A percentile compares a stretch with the other conserved stretches of the same genome.
These are phyloP conservation scores for Arthrinium phaeospermum DNA, from an alignment of 2,329 filamentous ascomycete genomes.

Conservation along the genomic window DNA sequence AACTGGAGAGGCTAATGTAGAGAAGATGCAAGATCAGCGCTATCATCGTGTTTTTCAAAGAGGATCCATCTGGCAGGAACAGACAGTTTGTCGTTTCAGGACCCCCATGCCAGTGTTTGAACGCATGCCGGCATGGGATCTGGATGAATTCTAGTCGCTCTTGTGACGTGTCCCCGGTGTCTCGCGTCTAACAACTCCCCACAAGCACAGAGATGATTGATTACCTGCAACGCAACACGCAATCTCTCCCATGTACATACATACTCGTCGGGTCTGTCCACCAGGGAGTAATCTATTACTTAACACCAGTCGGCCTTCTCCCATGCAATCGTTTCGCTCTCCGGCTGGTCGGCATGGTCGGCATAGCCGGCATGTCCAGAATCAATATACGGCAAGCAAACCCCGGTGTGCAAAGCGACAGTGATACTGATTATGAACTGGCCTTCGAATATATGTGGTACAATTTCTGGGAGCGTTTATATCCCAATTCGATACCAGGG, in stretches of 20 bases:
- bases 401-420: not conserved
- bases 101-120: slow-evolving; percentile 11
- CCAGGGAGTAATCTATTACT: not conserved
- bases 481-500: not conserved
- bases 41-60: not conserved
- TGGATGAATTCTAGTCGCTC: not conserved
- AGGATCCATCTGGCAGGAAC: slow-evolving; percentile 9
- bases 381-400: not conserved
- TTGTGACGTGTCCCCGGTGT: slow-evolving; percentile 8
- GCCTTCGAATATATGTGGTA: not conserved
- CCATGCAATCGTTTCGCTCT: not conserved
- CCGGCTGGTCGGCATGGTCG: not conserved
- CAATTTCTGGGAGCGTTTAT: not conserved
- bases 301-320: not conserved
- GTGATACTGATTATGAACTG: not conserved
- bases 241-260: not conserved
- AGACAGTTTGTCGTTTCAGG: slow-evolving; percentile 8
- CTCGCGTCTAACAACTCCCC: not conserved
- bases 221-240: slow-evolving; percentile 1
- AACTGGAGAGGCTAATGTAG: not conserved
- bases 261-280: not conserved
- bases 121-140: not conserved
- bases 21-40: not conserved
- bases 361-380: not conserved
- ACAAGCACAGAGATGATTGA: not conserved